Evolutionary conservation across 2,329 filamentous ascomycete genomes (phyloP).

Genomic region (Zasmidium angulare): DNA sequence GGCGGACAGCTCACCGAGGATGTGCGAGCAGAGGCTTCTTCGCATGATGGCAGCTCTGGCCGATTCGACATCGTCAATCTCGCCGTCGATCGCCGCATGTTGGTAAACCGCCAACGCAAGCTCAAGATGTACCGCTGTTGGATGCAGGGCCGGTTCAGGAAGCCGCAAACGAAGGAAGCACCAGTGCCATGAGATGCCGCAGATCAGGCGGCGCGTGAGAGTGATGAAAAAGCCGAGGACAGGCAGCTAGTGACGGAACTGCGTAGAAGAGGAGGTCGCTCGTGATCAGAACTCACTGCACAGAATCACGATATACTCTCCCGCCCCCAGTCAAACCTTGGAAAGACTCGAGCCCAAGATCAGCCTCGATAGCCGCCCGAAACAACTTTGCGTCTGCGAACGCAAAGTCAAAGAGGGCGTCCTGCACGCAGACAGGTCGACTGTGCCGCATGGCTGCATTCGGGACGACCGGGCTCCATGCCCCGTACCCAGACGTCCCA

Average conservation of each 20-base stretch:
- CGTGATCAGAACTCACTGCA: not conserved
- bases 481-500: not conserved
- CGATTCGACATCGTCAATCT: slow-evolving; percentile 76
- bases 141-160: slow-evolving; percentile 81
- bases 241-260: not conserved
- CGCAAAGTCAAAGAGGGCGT: not conserved
- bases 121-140: slow-evolving; percentile 99
- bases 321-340: not conserved
- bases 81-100: slow-evolving; percentile 80
- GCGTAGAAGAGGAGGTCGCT: not conserved
- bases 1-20: slow-evolving; percentile 35
- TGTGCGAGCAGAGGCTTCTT: slow-evolving; percentile 10
- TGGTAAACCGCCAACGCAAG: slow-evolving; percentile 87
- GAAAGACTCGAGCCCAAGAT: too few species aligned
- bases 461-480: not conserved
- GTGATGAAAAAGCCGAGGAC: not conserved
- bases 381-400: not conserved
- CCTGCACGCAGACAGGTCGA: not conserved
- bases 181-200: not conserved
- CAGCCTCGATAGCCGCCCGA: not conserved
- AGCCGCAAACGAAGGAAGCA: slow-evolving; percentile 39
- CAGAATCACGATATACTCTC: not conserved
- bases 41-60: not conserved
- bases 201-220: not conserved
- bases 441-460: slow-evolving; percentile 8